A percentile compares a stretch with the other conserved stretches of the same genome.
These are phyloP conservation scores for Cytospora piceae DNA, from an alignment of 2,329 filamentous ascomycete species.

Conservation along the genomic window DNA sequence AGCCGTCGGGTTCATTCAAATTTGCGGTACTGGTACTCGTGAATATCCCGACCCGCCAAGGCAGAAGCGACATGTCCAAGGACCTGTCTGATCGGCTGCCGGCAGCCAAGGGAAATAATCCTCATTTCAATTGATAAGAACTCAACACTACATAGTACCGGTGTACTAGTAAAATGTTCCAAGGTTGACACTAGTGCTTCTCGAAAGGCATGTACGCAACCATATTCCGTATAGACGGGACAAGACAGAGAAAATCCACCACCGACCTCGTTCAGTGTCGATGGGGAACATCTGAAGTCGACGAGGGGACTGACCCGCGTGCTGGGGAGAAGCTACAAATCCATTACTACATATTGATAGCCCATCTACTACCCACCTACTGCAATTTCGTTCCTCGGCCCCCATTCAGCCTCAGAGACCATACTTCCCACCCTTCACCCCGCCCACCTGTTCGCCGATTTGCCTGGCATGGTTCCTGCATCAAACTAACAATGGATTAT, in stretches of 20 bases:
- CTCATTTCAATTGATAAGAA: background rate
- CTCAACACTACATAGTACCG: background rate
- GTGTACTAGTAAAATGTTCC: background rate
- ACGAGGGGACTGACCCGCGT: too few species aligned
- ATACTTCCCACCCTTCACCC: background rate
- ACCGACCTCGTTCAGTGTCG: background rate
- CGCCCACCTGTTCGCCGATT: background rate
- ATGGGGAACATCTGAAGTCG: too few species aligned
- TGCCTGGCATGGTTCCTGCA: background rate
- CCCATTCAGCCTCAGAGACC: background rate
- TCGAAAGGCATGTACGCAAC: background rate
- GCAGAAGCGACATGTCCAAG: background rate
- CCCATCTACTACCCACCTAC: background rate
- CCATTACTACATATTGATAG: background rate
- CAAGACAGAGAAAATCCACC: background rate
- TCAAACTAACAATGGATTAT: background rate
- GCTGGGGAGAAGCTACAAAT: background rate
- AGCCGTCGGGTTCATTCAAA: background rate
- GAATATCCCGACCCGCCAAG: background rate
- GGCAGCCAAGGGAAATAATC: background rate
- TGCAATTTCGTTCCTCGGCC: background rate
- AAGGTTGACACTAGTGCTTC: background rate
- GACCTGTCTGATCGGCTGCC: background rate
- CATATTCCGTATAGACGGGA: background rate
- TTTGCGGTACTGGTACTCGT: too few species aligned